Percentiles rank a stretch among this genome's conserved stretches.
These are phyloP conservation scores for Cryptococcus sp. DNA, from an alignment of 1,284 basidiomycete species.

Conservation along the genomic window DNA sequence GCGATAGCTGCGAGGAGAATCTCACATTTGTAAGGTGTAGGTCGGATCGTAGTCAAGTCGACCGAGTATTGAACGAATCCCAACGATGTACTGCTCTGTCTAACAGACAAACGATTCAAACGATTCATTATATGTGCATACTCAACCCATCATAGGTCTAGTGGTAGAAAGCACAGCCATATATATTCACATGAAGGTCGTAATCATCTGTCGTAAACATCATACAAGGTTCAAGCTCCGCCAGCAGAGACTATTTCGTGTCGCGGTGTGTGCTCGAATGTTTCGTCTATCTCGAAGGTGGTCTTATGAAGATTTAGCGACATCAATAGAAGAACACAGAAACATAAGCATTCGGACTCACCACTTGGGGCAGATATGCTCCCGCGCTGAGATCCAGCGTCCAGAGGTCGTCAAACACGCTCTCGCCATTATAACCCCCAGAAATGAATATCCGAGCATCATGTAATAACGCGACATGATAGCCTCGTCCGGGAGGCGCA, in stretches of 20 bases:
- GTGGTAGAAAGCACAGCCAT: no score
- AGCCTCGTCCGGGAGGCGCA: constrained; percentile 70
- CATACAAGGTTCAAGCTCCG: no score
- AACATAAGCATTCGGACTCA: constrained; percentile 21
- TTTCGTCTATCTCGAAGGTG: constrained; percentile 48
- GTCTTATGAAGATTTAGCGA: constrained; percentile 27
- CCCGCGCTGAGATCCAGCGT: constrained; percentile 80
- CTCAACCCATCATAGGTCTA: no score
- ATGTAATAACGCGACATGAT: constrained; percentile 70
- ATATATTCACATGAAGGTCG: no score
- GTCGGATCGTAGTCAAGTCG: no score
- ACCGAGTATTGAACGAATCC: no score
- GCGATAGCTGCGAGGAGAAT: no score
- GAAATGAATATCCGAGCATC: constrained; percentile 83
- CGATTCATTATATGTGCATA: no score
- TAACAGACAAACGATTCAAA: no score
- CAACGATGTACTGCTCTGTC: no score
- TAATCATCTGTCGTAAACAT: no score
- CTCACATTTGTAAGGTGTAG: no score
- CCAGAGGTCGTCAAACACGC: constrained; percentile 80
- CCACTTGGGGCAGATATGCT: constrained; percentile 87
- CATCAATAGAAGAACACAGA: not conserved
- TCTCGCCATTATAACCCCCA: constrained; percentile 82
- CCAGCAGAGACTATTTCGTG: not conserved
- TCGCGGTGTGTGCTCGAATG: constrained; percentile 2